These are phyloP conservation scores for Aspergillus sp. DNA, from an alignment of 2,329 filamentous ascomycete genomes.

Conservation along the genomic window DNA sequence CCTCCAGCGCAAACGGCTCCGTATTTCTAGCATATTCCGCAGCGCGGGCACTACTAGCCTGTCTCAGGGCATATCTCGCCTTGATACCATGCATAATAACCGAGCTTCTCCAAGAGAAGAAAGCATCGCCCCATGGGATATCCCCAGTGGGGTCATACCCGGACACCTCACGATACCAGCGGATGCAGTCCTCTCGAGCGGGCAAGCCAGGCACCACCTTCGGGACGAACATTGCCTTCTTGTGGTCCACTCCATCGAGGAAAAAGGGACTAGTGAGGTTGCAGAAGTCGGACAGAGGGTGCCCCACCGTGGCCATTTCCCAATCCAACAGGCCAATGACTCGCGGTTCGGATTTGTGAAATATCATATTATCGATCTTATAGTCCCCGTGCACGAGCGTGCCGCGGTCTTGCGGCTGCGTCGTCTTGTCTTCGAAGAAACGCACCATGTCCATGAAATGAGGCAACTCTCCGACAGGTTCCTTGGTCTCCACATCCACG, in stretches of 20 bases:
- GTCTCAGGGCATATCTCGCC: constrained; percentile 76
- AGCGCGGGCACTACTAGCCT: constrained; percentile 86
- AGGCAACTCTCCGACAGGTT: constrained; percentile 77
- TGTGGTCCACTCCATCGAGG: constrained; percentile 36
- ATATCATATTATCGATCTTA: constrained; percentile 90
- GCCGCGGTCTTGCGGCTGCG: constrained; percentile 74
- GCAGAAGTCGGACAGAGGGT: constrained; percentile 85
- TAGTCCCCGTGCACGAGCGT: constrained; percentile 92
- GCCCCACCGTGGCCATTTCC: constrained; percentile 98
- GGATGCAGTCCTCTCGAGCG: constrained; percentile 57
- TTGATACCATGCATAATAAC: constrained; percentile 87
- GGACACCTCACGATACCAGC: constrained; percentile 67
- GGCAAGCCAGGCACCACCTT: constrained; percentile 68
- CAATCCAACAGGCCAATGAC: constrained; percentile 96
- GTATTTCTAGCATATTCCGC: constrained; percentile 69
- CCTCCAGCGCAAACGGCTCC: constrained; percentile 71
- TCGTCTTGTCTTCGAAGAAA: constrained; percentile 71
- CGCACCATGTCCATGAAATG: constrained; percentile 76
- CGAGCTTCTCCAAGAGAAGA: constrained; percentile 60
- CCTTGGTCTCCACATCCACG: constrained; percentile 73
- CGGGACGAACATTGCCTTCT: constrained; percentile 58
- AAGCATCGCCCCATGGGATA: constrained; percentile 65
- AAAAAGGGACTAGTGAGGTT: constrained; percentile 63
- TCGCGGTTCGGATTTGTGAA: constrained; percentile 81
- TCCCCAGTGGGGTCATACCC: constrained; percentile 68